Conservation (phyloP, 2,329 filamentous ascomycete species). For the Aspergillus fumigatus region DNA sequence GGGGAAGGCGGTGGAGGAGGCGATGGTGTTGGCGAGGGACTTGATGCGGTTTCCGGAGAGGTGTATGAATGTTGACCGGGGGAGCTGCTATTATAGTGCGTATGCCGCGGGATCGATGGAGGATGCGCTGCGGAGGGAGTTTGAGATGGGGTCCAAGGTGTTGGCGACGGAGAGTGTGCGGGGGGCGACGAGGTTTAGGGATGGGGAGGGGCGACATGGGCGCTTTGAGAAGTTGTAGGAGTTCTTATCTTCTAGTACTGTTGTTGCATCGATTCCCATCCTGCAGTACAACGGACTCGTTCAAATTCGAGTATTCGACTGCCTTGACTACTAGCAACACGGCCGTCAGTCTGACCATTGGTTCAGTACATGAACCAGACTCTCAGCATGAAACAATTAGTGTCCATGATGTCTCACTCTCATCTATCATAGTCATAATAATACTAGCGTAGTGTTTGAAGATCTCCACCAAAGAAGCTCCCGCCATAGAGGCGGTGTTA, state of each 20-base stretch:
- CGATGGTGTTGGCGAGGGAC: conserved; percentile 44
- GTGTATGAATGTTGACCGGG: conserved; percentile 50
- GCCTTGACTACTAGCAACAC: too few relatives aligned
- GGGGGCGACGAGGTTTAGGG: conserved; percentile 39
- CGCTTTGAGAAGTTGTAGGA: conserved; percentile 38
- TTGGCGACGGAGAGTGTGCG: conserved; percentile 42
- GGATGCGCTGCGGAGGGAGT: conserved; percentile 49
- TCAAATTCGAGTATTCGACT: neutral
- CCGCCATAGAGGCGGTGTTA: conserved; percentile 29
- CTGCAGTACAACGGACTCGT: neutral
- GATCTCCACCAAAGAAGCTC: conserved; percentile 27
- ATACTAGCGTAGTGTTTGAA: conserved; percentile 2
- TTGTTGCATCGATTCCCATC: too few relatives aligned
- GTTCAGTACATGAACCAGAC: neutral
- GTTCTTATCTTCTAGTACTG: too few relatives aligned
- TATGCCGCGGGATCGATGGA: conserved; percentile 48
- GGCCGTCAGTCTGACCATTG: neutral
- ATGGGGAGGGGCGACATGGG: conserved; percentile 39
- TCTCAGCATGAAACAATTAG: too few relatives aligned
- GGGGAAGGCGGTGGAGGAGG: conserved; percentile 48
- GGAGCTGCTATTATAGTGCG: conserved; percentile 47
- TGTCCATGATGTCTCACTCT: neutral
- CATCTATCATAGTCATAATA: too few relatives aligned
- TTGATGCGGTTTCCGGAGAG: conserved; percentile 48
- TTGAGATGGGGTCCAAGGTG: conserved; percentile 40